Conservation (phyloP, 306 rosid species). For the Ammopiptanthus mongolicus region DNA sequence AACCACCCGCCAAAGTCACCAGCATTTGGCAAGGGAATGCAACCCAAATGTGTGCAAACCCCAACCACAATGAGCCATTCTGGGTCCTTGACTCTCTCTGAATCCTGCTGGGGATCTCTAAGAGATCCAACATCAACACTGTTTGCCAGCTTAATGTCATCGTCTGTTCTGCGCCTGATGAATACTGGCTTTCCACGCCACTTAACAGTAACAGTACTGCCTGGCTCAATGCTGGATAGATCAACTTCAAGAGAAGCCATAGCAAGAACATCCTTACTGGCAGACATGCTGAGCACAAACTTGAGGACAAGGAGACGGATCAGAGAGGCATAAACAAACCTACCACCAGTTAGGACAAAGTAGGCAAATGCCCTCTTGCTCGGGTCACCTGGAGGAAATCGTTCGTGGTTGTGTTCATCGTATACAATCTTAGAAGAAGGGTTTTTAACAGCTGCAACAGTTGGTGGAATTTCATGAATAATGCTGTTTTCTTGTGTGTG, state of each 20-base stretch:
- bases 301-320: conserved; percentile 77
- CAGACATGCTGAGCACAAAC: conserved; percentile 85
- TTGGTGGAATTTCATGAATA: conserved; percentile 53
- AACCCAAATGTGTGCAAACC: conserved; percentile 86
- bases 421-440: conserved; percentile 75
- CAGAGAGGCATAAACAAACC: conserved; percentile 75
- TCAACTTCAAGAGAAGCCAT: conserved; percentile 85
- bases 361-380: conserved; percentile 93
- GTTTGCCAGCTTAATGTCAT: conserved; percentile 70
- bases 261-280: conserved; percentile 92
- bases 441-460: conserved; percentile 60
- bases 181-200: conserved; percentile 93
- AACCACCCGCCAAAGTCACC: conserved; percentile 92
- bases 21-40: conserved; percentile 90
- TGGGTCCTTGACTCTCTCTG: conserved; percentile 73
- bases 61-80: conserved; percentile 85
- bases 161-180: conserved; percentile 81
- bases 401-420: conserved; percentile 67
- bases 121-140: conserved; percentile 70
- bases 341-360: conserved; percentile 77
- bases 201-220: conserved; percentile 78
- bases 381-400: conserved; percentile 83
- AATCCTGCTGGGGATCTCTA: conserved; percentile 70
- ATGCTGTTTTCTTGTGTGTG: conserved; percentile 40
- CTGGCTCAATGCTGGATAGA: conserved; percentile 78